Evolutionary conservation across 805 yeast genomes (phyloP).

Genomic region (Zygosaccharomyces kombuchaensis): DNA sequence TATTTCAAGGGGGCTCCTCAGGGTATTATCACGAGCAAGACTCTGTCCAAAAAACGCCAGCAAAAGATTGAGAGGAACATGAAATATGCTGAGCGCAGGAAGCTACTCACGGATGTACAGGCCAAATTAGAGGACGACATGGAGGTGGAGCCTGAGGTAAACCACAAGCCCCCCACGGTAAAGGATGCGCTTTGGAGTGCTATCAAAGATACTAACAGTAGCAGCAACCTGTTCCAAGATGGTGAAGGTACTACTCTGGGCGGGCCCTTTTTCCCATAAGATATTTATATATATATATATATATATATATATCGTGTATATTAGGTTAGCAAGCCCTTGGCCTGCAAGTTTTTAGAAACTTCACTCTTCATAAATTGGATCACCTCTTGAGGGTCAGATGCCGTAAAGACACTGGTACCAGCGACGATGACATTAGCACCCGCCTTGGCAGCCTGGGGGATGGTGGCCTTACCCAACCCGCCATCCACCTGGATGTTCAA

Average conservation of each 20-base stretch:
- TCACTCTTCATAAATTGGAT: constrained; percentile 62
- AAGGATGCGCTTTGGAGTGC: constrained; percentile 69
- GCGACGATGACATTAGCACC: constrained; percentile 99
- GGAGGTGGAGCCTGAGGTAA: constrained; percentile 44
- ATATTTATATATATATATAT: too few species aligned
- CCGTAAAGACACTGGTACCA: constrained; percentile 89
- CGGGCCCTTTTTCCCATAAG: constrained; percentile 52
- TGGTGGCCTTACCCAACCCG: constrained; percentile 83
- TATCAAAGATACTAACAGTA: constrained; percentile 53
- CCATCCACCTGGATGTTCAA: constrained; percentile 95
- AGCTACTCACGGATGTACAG: constrained; percentile 45
- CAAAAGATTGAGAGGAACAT: constrained; percentile 76
- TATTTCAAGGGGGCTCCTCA: constrained; percentile 33
- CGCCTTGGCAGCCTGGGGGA: constrained; percentile 85
- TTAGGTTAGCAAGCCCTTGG: constrained; percentile 38
- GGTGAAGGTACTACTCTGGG: constrained; percentile 87
- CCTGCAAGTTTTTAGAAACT: constrained; percentile 48
- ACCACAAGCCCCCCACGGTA: constrained; percentile 36
- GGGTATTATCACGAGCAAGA: constrained; percentile 45
- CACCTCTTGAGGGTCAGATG: constrained; percentile 71
- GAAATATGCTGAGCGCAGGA: constrained; percentile 62
- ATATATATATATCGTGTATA: constrained; percentile 12
- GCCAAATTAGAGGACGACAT: constrained; percentile 41
- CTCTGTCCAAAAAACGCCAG: constrained; percentile 72
- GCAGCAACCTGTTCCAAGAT: constrained; percentile 41